Evolutionary conservation across 306 rosid species (phyloP).

Genomic region (Quercus dentata): DNA sequence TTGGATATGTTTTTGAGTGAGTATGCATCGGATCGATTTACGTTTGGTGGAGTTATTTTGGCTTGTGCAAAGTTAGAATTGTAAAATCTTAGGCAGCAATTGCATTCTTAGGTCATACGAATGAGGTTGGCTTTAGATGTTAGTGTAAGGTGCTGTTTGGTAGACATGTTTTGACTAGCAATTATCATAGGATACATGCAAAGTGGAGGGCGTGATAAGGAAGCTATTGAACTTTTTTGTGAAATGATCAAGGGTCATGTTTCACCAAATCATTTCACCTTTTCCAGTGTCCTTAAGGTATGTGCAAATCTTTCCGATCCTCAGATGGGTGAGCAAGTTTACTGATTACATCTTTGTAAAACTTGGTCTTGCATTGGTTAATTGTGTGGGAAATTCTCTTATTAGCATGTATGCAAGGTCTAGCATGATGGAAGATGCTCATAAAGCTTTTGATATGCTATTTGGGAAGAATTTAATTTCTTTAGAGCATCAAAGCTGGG

Average conservation of each 20-base stretch:
- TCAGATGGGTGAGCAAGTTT: conserved; percentile 40
- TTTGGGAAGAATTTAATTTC: conserved; percentile 53
- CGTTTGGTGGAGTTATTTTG: too few relatives aligned
- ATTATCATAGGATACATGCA: conserved; percentile 42
- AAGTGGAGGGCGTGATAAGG: conserved; percentile 34
- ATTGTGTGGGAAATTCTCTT: conserved; percentile 60
- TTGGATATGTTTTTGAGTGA: too few relatives aligned
- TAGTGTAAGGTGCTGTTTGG: too few relatives aligned
- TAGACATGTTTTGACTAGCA: conserved; percentile 20
- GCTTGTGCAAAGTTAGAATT: too few relatives aligned
- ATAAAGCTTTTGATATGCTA: conserved; percentile 42
- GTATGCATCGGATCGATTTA: too few relatives aligned
- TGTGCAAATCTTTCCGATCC: conserved; percentile 44
- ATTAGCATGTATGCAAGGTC: conserved; percentile 56
- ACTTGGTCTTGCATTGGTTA: conserved; percentile 34
- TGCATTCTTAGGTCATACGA: too few relatives aligned
- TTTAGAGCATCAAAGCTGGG: too few relatives aligned
- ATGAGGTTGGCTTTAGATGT: too few relatives aligned
- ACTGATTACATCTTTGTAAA: conserved; percentile 42
- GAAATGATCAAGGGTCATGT: conserved; percentile 38
- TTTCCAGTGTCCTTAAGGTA: conserved; percentile 53
- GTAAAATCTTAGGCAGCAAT: too few relatives aligned
- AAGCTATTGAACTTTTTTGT: conserved; percentile 41
- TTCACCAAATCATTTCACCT: conserved; percentile 53
- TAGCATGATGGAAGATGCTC: conserved; percentile 52